These are phyloP conservation scores for Halenospora varia DNA, from an alignment of 495 filamentous ascomycete genomes.

Conservation along the genomic window DNA sequence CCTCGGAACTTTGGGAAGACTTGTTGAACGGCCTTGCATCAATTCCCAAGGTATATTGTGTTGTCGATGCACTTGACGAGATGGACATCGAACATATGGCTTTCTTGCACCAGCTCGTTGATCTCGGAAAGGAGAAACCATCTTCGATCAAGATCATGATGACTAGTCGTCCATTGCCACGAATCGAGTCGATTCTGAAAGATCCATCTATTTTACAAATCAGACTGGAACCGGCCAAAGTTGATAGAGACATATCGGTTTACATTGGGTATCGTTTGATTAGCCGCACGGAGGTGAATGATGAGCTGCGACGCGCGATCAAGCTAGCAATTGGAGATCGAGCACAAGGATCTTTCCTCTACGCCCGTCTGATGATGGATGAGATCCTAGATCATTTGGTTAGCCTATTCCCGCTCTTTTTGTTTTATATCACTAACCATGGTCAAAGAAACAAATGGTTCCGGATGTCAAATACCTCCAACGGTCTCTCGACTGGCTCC, in stretches of 20 bases:
- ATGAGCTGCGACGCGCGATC: neutral
- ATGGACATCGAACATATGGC: constrained; percentile 20
- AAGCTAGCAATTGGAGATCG: constrained; percentile 1
- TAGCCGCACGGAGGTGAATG: neutral
- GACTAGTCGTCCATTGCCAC: constrained; percentile 11
- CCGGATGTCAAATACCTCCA: constrained; percentile 10
- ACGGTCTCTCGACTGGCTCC: constrained; percentile 17
- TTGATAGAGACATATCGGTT: constrained; percentile 14
- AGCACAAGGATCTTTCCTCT: constrained; percentile 39
- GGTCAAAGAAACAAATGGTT: too few species aligned
- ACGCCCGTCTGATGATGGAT: constrained; percentile 46
- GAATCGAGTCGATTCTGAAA: neutral
- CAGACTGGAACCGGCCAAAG: neutral
- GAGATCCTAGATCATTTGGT: constrained; percentile 27
- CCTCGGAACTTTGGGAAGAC: constrained; percentile 12
- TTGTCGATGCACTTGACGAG: constrained; percentile 48
- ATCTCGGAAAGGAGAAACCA: neutral
- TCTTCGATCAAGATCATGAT: constrained; percentile 6
- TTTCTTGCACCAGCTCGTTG: constrained; percentile 1
- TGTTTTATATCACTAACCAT: neutral
- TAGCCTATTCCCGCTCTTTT: neutral
- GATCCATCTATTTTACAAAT: neutral
- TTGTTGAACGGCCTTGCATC: constrained; percentile 24
- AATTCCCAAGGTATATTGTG: constrained; percentile 37
- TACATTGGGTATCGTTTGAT: constrained; percentile 12